phyloP scores from a whole-genome alignment of 2,329 filamentous ascomycete genomes.

The Pseudocercospora pini-densiflorae region DNA sequence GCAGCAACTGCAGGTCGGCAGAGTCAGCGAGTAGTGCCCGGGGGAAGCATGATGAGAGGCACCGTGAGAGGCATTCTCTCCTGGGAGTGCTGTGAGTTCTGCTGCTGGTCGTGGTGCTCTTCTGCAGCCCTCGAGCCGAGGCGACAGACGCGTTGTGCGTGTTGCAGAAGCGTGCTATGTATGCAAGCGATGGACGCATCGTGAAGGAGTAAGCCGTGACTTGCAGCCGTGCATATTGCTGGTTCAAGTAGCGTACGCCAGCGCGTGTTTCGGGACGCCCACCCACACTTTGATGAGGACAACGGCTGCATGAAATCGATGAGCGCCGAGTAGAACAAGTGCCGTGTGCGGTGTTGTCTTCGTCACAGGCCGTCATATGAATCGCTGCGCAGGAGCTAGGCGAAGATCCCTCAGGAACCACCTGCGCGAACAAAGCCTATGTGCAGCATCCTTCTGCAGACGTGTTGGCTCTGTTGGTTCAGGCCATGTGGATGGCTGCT shows the following conservation, averaged over 20 bases:
- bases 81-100: neutral
- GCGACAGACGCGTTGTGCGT: neutral
- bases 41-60: neutral
- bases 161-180: neutral
- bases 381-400: neutral
- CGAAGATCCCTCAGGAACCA: conserved; percentile 12
- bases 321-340: conserved; percentile 3
- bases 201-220: neutral
- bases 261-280: neutral
- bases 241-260: neutral
- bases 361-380: conserved; percentile 7
- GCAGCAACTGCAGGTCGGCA: conserved; percentile 2
- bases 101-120: neutral
- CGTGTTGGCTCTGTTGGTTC: neutral
- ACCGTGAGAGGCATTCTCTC: no score
- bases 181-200: neutral
- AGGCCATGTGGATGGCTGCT: conserved; percentile 4
- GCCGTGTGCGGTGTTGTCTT: neutral
- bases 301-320: conserved; percentile 9
- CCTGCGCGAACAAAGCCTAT: neutral
- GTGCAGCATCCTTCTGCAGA: conserved; percentile 8
- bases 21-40: neutral
- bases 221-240: neutral
- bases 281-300: neutral
- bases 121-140: neutral